A percentile compares a stretch with the other conserved stretches of the same genome.
phyloP scores from a whole-genome alignment of 306 rosid genomes.

The Acacia acuminata region DNA sequence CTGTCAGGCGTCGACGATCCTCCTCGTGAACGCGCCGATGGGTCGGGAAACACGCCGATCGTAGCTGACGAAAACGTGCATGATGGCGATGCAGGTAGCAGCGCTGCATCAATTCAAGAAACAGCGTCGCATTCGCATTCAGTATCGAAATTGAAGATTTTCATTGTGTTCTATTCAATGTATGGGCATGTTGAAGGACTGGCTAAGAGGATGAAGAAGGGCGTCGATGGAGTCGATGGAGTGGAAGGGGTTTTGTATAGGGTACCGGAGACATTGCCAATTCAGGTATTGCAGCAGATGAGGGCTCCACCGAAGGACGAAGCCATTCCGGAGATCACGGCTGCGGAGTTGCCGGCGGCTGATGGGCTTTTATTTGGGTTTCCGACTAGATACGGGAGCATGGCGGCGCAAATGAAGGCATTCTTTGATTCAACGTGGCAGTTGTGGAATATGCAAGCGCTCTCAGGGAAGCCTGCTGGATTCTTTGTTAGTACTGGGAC shows the following conservation, averaged over 20 bases:
- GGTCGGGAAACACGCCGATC: conserved; percentile 35
- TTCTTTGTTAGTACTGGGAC: conserved; percentile 92
- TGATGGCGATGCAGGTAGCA: not conserved
- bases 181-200: conserved; percentile 88
- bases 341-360: conserved; percentile 63
- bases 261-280: conserved; percentile 80
- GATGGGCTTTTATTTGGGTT: conserved; percentile 88
- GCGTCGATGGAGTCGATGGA: conserved; percentile 77
- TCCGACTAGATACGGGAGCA: conserved; percentile 85
- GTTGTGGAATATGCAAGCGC: conserved; percentile 84
- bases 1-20: not conserved
- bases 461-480: conserved; percentile 91
- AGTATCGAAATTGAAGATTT: conserved; percentile 52
- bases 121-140: conserved; percentile 6
- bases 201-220: conserved; percentile 82
- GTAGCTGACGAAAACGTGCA: conserved; percentile 17
- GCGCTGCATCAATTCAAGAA: conserved; percentile 1
- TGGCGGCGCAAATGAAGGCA: conserved; percentile 98
- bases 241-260: conserved; percentile 74
- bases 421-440: conserved; percentile 85
- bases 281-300: conserved; percentile 64
- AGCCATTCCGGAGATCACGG: conserved; percentile 59
- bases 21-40: not conserved
- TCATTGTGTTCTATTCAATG: conserved; percentile 90
- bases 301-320: conserved; percentile 73